phyloP scores from a whole-genome alignment of 1,284 basidiomycete species.

The Boletus smithii region DNA sequence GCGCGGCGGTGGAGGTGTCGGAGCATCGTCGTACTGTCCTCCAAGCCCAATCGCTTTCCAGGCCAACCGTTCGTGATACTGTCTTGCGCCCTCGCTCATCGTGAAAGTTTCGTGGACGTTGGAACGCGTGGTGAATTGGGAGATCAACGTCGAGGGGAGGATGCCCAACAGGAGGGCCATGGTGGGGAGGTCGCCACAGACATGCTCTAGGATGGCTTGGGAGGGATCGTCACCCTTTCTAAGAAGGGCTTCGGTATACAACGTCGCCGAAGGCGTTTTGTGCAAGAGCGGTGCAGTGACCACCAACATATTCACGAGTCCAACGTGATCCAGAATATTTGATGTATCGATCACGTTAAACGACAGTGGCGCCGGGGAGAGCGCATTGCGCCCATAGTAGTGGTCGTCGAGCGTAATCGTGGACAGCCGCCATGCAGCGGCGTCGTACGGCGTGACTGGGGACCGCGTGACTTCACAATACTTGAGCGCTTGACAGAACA shows the following conservation, averaged over 20 bases:
- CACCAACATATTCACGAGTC: slow-evolving; percentile 47
- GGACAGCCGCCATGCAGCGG: slow-evolving; percentile 34
- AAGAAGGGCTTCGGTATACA: slow-evolving; percentile 46
- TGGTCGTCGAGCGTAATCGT: slow-evolving; percentile 34
- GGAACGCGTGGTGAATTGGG: slow-evolving; percentile 40
- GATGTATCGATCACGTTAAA: slow-evolving; percentile 57
- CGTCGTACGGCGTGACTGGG: slow-evolving; percentile 15
- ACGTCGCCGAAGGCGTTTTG: slow-evolving; percentile 26
- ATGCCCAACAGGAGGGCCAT: slow-evolving; percentile 43
- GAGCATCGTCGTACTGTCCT: background rate
- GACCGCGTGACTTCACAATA: slow-evolving; percentile 10
- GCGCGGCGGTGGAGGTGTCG: slow-evolving; percentile 5
- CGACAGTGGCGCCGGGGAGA: slow-evolving; percentile 32
- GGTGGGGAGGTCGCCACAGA: slow-evolving; percentile 39
- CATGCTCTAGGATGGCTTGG: slow-evolving; percentile 33
- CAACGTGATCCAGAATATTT: slow-evolving; percentile 47
- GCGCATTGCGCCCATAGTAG: slow-evolving; percentile 31
- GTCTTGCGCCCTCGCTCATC: slow-evolving; percentile 11
- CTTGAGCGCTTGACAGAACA: slow-evolving; percentile 31
- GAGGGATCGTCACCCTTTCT: slow-evolving; percentile 26
- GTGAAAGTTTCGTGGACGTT: slow-evolving; percentile 40
- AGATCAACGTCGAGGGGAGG: slow-evolving; percentile 39
- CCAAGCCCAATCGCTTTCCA: slow-evolving; percentile 38
- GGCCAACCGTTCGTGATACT: slow-evolving; percentile 42
- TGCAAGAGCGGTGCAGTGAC: slow-evolving; percentile 38